Base-by-base conservation (phyloP, 2,329 filamentous ascomycete genomes). In the Neocucurbitaria cava region DNA sequence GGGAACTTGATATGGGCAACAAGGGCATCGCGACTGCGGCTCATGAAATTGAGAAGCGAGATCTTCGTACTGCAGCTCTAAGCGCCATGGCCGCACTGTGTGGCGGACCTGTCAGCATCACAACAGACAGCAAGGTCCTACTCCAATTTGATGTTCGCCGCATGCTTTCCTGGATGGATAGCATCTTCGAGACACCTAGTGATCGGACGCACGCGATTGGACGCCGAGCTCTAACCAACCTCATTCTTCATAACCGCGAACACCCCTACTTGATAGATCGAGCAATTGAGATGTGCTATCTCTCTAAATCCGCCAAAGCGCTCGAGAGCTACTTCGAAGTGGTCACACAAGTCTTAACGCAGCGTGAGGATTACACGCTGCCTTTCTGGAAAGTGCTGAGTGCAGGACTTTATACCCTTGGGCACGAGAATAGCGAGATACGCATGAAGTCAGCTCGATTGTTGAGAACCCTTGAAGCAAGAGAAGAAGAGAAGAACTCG, bases 71-170 rank as follows among this genome's bases (percentile, higher is more conserved):
- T 20, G 92, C 95, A 26, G 94, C 95, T 1, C 81, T 99, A 39
- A 96, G 93, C 74, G 90, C 96, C 23, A 98, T 99, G 95, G 93
- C 95, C 39, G 88, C 92, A 3, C 83, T 99, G 5, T 99, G 95
- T 72, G 92, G 81, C 41, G 86, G 86, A 0, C 92, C 94, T 3
- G 88, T 98, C 53, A 92, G 87, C 59, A 89, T 96, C 59, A 92
- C 88, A 0, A 96, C 91, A 0, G 93, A 96, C 72, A 94, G 91
- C 61, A 90, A 91, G 49, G 89, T 89, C n/a, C 84, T 89, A 23
- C 85, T 98, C 43, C 90, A 95, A 65, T 99, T 99, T 66, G 93
- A 99, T 68, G 85, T 98, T 48, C 87, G 90, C 38, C 88, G 94
- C 18, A 96, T 99, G 88, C 86, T 99, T 20, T 87, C 89, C 6